Evolutionary conservation across 2,329 filamentous ascomycete species (phyloP).

Genomic region (Cercospora sp.): DNA sequence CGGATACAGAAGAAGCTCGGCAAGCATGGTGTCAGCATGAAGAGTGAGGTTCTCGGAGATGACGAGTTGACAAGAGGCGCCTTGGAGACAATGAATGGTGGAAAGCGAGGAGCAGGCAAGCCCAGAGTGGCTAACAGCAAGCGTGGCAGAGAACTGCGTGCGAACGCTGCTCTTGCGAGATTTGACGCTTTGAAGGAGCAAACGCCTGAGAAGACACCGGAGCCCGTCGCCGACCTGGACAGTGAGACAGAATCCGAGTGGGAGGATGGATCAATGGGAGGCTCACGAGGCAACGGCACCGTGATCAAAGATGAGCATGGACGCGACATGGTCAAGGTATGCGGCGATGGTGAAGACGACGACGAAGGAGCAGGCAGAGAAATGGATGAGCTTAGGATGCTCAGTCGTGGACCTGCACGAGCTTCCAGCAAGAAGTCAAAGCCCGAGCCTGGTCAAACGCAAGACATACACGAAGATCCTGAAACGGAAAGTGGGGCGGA

Average conservation of each 20-base stretch:
- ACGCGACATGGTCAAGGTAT: slow-evolving; percentile 69
- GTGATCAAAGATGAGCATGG: slow-evolving; percentile 66
- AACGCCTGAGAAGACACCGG: slow-evolving; percentile 37
- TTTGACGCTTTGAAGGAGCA: slow-evolving; percentile 57
- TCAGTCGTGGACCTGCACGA: slow-evolving; percentile 34
- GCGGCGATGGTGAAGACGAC: slow-evolving; percentile 64
- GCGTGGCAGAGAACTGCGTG: slow-evolving; percentile 71
- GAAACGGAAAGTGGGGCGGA: slow-evolving; percentile 36
- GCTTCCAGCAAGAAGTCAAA: neutral
- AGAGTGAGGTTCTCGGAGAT: slow-evolving; percentile 68
- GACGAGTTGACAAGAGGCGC: slow-evolving; percentile 66
- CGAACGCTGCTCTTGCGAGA: slow-evolving; percentile 72
- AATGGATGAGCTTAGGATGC: slow-evolving; percentile 64
- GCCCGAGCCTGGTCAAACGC: slow-evolving; percentile 3
- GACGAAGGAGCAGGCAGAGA: slow-evolving; percentile 61
- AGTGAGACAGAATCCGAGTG: slow-evolving; percentile 49
- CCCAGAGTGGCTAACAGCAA: slow-evolving; percentile 74
- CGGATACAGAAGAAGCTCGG: slow-evolving; percentile 77
- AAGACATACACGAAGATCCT: slow-evolving; percentile 25
- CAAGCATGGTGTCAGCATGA: slow-evolving; percentile 64
- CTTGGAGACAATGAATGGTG: slow-evolving; percentile 58
- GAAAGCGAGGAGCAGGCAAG: slow-evolving; percentile 62
- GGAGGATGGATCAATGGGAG: slow-evolving; percentile 44
- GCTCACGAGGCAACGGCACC: slow-evolving; percentile 58
- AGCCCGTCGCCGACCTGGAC: slow-evolving; percentile 45